phyloP scores from a whole-genome alignment of 805 yeast genomes.

The Blastobotrys peoriensis region DNA sequence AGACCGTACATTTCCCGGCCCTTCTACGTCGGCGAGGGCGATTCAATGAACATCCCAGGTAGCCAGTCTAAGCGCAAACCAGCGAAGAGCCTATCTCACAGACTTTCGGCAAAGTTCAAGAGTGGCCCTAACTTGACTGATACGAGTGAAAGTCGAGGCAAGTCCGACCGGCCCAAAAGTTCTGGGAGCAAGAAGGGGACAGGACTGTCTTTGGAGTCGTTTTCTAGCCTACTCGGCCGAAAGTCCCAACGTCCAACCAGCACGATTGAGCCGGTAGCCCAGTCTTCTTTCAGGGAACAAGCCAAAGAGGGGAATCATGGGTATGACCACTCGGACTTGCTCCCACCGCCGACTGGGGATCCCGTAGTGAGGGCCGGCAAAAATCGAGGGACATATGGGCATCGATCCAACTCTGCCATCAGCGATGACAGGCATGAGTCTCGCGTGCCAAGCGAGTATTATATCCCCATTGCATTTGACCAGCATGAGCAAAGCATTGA shows the following conservation, averaged over 20 bases:
- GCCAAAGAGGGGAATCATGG: neutral
- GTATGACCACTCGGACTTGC: neutral
- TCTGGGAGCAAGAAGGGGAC: too few relatives aligned
- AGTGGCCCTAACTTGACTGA: neutral
- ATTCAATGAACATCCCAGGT: neutral
- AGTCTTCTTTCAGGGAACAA: neutral
- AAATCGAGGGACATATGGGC: neutral
- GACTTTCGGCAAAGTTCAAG: neutral
- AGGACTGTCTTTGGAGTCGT: neutral
- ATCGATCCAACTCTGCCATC: neutral
- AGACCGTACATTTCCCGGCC: neutral
- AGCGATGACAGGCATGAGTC: neutral
- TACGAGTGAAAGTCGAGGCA: neutral
- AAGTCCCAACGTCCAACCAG: neutral
- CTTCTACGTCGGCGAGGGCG: neutral
- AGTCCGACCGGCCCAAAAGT: too few relatives aligned
- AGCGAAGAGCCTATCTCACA: neutral
- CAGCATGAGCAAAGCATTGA: neutral
- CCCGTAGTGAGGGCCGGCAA: too few relatives aligned
- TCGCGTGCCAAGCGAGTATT: neutral
- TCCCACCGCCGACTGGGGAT: neutral
- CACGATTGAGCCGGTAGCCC: neutral
- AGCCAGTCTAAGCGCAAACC: neutral
- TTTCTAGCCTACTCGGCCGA: neutral
- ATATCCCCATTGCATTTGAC: neutral